Conservation (phyloP, 306 rosid species). For the barrel medic (Medicago truncatula) region DNA sequence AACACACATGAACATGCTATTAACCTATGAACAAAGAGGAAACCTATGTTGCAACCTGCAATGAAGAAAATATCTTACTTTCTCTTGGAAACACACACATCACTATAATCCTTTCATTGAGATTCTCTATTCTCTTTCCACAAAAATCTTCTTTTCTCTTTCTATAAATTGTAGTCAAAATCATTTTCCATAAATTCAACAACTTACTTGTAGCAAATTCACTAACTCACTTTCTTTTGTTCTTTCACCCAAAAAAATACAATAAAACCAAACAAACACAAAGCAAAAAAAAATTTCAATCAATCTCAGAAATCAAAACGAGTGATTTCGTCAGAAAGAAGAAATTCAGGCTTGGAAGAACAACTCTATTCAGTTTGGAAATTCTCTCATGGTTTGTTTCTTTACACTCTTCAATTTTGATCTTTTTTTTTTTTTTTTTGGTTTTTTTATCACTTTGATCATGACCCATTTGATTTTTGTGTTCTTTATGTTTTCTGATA, state of each 20-base stretch:
- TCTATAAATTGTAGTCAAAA: constrained; percentile 35
- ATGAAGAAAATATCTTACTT: too few relatives aligned
- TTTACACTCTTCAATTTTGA: neutral
- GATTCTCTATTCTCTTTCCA: too few relatives aligned
- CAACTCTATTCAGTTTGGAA: constrained; percentile 21
- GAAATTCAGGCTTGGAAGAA: constrained; percentile 53
- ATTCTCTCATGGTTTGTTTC: constrained; percentile 51
- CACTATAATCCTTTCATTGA: too few relatives aligned
- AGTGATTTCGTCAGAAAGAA: constrained; percentile 48
- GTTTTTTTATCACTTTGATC: constrained; percentile 13
- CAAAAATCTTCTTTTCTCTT: too few relatives aligned
- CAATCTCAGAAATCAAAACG: constrained; percentile 40
- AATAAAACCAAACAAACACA: neutral
- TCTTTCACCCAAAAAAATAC: neutral
- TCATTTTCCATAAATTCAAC: neutral
- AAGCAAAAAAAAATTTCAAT: neutral
- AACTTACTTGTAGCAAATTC: neutral
- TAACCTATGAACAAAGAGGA: too few relatives aligned
- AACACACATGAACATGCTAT: too few relatives aligned
- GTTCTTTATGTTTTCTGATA: constrained; percentile 21
- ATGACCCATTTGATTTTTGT: constrained; percentile 39
- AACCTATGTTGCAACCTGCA: too few relatives aligned
- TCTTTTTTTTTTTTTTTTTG: constrained; percentile 16
- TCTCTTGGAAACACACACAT: too few relatives aligned
- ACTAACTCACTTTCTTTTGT: constrained; percentile 33